Evolutionary conservation across 2,329 filamentous ascomycete genomes (phyloP).

Genomic region (Harringtonia lauricola): DNA sequence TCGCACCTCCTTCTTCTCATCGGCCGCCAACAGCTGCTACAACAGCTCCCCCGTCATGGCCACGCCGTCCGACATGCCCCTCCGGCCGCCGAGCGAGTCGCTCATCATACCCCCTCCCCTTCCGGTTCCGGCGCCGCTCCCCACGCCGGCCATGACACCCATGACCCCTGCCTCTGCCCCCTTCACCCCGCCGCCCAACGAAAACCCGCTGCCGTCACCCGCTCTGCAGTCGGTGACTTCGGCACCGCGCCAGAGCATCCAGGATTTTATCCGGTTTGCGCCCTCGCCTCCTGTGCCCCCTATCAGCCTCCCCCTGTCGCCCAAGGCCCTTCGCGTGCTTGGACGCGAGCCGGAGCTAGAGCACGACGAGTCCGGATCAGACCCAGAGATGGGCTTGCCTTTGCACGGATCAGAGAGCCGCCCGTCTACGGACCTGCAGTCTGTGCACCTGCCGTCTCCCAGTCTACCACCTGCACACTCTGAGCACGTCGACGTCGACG

Average conservation of each 20-base stretch:
- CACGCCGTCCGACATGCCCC: constrained; percentile 1
- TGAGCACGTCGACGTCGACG: constrained; percentile 3
- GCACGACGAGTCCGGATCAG: background rate
- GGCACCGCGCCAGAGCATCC: constrained; percentile 7
- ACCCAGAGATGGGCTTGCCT: background rate
- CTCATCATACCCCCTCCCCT: background rate
- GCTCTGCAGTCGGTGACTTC: background rate
- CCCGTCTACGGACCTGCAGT: background rate
- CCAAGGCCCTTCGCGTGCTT: too few relatives aligned
- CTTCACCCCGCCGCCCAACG: too few relatives aligned
- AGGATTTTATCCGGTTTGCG: constrained; percentile 11
- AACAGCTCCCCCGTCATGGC: constrained; percentile 6
- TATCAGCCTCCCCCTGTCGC: constrained; percentile 7
- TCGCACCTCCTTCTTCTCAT: constrained; percentile 9
- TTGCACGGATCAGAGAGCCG: background rate
- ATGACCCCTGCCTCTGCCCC: too few relatives aligned
- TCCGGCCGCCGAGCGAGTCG: background rate
- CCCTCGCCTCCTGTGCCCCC: constrained; percentile 10
- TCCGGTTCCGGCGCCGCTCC: background rate
- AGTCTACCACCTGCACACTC: constrained; percentile 3
- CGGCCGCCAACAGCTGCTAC: constrained; percentile 7
- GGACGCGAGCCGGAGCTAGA: background rate
- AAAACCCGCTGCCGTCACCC: background rate
- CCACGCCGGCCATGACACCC: too few relatives aligned
- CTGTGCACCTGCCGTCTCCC: background rate